Conservation (phyloP, 2,329 filamentous ascomycete species). For the Stagonosporopsis cucurbitacearum region DNA sequence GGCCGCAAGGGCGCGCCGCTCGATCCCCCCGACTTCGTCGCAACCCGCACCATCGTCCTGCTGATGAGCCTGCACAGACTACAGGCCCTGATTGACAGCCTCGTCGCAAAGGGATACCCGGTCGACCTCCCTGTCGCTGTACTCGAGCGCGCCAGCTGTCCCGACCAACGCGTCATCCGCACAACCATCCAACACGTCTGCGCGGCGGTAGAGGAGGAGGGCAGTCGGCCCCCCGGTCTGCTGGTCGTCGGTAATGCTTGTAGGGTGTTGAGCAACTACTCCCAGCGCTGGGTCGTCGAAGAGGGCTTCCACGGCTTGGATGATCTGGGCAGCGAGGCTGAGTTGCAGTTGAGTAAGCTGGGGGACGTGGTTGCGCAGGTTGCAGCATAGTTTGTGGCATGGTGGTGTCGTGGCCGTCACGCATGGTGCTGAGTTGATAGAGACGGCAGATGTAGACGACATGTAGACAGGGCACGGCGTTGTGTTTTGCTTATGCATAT, state of each 20-base stretch:
- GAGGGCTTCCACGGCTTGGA: constrained; percentile 84
- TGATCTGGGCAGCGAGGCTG: constrained; percentile 30
- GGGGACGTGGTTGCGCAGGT: constrained; percentile 17
- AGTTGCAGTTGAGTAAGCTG: constrained; percentile 30
- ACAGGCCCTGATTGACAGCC: constrained; percentile 71
- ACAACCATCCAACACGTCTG: constrained; percentile 82
- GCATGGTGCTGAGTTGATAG: no score
- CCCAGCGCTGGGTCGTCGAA: constrained; percentile 80
- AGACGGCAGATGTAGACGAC: no score
- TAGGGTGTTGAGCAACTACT: constrained; percentile 71
- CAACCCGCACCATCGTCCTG: constrained; percentile 84
- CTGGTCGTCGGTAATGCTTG: constrained; percentile 86
- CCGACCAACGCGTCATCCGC: constrained; percentile 90
- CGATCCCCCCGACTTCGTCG: constrained; percentile 78
- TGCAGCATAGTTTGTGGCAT: background rate
- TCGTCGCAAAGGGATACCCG: constrained; percentile 70
- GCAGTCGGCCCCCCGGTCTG: constrained; percentile 85
- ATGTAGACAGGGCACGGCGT: background rate
- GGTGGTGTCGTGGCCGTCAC: no score
- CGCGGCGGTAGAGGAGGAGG: constrained; percentile 84
- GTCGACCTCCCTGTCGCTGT: constrained; percentile 85
- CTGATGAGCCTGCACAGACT: constrained; percentile 94
- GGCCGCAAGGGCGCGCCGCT: constrained; percentile 87
- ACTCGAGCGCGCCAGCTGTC: constrained; percentile 90
- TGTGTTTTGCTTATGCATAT: background rate